Percentiles rank a stretch among this genome's conserved stretches.
Conservation (phyloP, 352 stramenopile species). For the Phytopythium helicoides region DNA sequence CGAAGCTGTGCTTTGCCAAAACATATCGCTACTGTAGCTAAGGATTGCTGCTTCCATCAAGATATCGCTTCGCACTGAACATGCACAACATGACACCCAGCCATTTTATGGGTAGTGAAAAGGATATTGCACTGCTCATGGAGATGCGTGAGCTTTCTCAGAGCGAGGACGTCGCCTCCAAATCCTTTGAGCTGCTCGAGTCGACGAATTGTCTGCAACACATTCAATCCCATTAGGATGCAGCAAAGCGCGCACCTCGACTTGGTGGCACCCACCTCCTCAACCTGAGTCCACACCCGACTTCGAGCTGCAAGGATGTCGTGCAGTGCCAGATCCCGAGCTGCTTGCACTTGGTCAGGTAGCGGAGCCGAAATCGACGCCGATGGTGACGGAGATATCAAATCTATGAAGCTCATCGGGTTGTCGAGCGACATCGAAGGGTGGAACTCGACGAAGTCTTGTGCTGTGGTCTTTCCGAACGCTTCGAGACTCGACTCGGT, state of each 20-base stretch:
- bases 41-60: neutral
- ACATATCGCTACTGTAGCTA: too few species aligned
- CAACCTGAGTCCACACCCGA: conserved; percentile 30
- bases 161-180: conserved; percentile 27
- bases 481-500: neutral
- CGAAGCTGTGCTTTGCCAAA: conserved; percentile 34
- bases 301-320: conserved; percentile 18
- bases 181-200: conserved; percentile 29
- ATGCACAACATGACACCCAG: neutral
- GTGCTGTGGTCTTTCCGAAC: neutral
- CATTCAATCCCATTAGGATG: too few species aligned
- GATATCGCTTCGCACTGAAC: too few species aligned
- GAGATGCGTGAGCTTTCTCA: conserved; percentile 50
- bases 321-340: conserved; percentile 12
- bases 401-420: conserved; percentile 19
- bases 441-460: conserved; percentile 63
- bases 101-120: conserved; percentile 1
- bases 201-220: conserved; percentile 27
- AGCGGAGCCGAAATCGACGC: neutral
- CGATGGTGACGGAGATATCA: conserved; percentile 16
- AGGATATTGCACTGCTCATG: conserved; percentile 74
- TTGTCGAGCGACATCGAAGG: conserved; percentile 67
- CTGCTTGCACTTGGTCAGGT: neutral
- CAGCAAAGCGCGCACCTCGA: too few species aligned
- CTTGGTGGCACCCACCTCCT: conserved; percentile 18